These are phyloP conservation scores for Pseudisothecium myosuroides DNA, from an alignment of 225 moss, liverwort and hornwort species.

Conservation along the genomic window DNA sequence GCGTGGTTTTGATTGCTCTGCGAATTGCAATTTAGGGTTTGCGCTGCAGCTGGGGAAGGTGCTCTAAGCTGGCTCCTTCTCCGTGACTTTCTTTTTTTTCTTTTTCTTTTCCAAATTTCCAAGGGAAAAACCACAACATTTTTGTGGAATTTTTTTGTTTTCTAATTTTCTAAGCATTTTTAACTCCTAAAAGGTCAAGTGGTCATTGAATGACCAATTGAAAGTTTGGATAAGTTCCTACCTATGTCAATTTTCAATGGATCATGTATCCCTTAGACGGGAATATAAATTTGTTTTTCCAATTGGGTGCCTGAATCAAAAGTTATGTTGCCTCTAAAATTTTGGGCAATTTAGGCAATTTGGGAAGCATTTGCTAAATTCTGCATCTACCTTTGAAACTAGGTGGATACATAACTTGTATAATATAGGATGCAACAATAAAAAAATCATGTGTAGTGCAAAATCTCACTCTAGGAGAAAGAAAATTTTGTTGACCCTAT, in stretches of 20 bases:
- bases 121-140: background rate
- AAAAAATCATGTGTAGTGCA: too few species aligned
- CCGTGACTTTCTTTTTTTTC: background rate
- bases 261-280: background rate
- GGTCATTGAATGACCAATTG: background rate
- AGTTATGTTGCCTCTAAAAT: accelerated
- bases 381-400: too few species aligned
- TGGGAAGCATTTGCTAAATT: too few species aligned
- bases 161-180: background rate
- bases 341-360: accelerated
- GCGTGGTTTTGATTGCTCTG: background rate
- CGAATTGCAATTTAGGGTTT: background rate
- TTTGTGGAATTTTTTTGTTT: background rate
- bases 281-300: too few species aligned
- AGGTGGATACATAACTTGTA: accelerated
- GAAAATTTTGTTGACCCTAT: too few species aligned
- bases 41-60: background rate
- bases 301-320: accelerated
- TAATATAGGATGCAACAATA: too few species aligned
- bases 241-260: accelerated
- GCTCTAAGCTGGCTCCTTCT: background rate
- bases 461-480: too few species aligned
- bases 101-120: too few species aligned
- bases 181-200: accelerated
- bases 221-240: accelerated